phyloP scores from a whole-genome alignment of 2,329 filamentous ascomycete species.

The Exophiala alcalophila region DNA sequence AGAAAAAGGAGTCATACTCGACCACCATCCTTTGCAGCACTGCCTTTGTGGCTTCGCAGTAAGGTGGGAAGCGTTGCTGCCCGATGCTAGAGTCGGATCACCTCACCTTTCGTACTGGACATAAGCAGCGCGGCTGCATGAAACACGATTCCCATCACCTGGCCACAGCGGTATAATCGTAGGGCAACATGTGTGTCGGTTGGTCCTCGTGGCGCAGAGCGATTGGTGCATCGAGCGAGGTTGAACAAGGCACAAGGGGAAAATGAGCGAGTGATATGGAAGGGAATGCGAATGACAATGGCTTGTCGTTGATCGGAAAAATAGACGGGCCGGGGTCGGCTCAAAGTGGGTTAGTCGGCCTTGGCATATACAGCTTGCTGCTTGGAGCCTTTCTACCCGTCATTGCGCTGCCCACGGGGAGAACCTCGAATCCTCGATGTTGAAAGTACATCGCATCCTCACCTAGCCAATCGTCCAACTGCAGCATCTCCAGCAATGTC shows the following conservation, averaged over 20 bases:
- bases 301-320: slow-evolving; percentile 1
- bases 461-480: too few relatives aligned
- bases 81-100: too few relatives aligned
- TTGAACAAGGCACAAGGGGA: too few relatives aligned
- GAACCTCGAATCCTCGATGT: too few relatives aligned
- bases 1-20: too few relatives aligned
- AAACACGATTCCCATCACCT: slow-evolving; percentile 14
- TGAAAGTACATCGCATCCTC: too few relatives aligned
- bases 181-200: slow-evolving; percentile 1
- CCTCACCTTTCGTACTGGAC: slow-evolving; percentile 10
- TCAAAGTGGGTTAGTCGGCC: slow-evolving; percentile 2
- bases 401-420: too few relatives aligned
- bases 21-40: too few relatives aligned
- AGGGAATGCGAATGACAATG: slow-evolving; percentile 3
- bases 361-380: slow-evolving; percentile 4
- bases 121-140: slow-evolving; percentile 16
- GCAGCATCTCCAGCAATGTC: slow-evolving; percentile 27
- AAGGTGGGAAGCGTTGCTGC: slow-evolving; percentile 15
- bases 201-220: slow-evolving; percentile 7
- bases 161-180: neutral
- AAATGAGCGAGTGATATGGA: neutral
- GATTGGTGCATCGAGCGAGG: slow-evolving; percentile 13
- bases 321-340: slow-evolving; percentile 1
- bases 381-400: too few relatives aligned
- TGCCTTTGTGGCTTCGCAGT: neutral